Evolutionary conservation across 2,329 filamentous ascomycete genomes (phyloP), one percentile per base, ranked within the genome.

Genomic region (Colletotrichum lentis): DNA sequence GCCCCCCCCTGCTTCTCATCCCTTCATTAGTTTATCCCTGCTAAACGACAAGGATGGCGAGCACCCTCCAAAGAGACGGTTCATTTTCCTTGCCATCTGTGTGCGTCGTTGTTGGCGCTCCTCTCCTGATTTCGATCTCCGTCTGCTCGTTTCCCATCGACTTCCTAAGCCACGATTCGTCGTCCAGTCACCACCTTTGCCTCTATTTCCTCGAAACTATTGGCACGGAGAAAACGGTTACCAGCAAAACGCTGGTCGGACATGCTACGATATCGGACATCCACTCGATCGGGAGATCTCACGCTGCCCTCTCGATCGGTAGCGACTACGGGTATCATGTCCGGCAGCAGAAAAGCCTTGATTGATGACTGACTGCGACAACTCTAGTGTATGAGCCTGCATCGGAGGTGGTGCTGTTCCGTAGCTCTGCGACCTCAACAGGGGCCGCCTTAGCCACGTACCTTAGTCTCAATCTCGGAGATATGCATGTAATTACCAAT

Each of bases 31-130:
- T 8, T 4, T 18, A 37, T 10, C 62, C 56, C 55, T 64, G 62
- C n/a, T 16, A 7, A 14, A 16, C 41, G 18, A 39, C 62, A 61
- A 61, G 62, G 56, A 41, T 47, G 22, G 37, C 27, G 14, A 37
- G 7, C 31, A 37, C 31, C 22, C n/a, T 27, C 54, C 54, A 56
- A 50, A 20, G 16, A 61, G 62, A 54, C 39, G 20, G 8, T 35
- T 61, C 62, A 61, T 35, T 49, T 55, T 64, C 41, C 41, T 35
- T 49, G 27, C 24, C 41, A 55, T 61, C 62, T 47, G 49, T 62
- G 57, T 24, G 24, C 24, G 24, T 24, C 57, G 41, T 35, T 61
- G 31, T 41, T 55, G 47, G 20, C 31, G n/a, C 54, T 39, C 62
- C 61, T 35, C 39, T 24, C 22, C 31, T 14, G 20, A 22, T 37